Evolutionary conservation across 2,329 filamentous ascomycete genomes (phyloP).

Genomic region (Lachnellula subtilissima): DNA sequence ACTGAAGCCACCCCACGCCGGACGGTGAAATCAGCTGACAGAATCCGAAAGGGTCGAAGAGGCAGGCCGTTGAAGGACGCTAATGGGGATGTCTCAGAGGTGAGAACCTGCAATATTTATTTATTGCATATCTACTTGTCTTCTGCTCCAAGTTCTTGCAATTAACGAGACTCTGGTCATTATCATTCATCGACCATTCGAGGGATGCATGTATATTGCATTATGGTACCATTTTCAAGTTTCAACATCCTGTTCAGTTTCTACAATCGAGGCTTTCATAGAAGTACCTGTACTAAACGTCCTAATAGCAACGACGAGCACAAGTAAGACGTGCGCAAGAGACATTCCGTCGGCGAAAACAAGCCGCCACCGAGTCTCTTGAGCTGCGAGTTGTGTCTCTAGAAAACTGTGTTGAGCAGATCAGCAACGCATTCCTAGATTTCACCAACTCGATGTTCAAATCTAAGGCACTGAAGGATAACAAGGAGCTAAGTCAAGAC

Average conservation of each 20-base stretch:
- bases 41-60: neutral
- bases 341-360: slow-evolving; percentile 4
- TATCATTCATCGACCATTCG: too few species aligned
- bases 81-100: neutral
- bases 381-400: slow-evolving; percentile 3
- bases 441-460: slow-evolving; percentile 9
- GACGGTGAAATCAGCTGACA: neutral
- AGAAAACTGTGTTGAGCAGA: slow-evolving; percentile 7
- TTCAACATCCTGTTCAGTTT: too few species aligned
- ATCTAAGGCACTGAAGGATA: neutral
- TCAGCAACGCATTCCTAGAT: slow-evolving; percentile 9
- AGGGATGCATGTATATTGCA: too few species aligned
- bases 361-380: slow-evolving; percentile 1
- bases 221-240: too few species aligned
- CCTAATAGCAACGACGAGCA: slow-evolving; percentile 5
- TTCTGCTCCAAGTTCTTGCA: neutral
- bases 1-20: neutral
- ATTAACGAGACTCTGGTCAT: too few species aligned
- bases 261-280: too few species aligned
- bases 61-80: neutral
- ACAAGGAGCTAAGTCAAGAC: neutral
- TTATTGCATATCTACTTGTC: neutral
- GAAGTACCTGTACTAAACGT: neutral
- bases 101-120: neutral
- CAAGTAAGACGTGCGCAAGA: slow-evolving; percentile 11